Percentiles rank a stretch among this genome's conserved stretches.
Evolutionary conservation across 768 basidiomycete species (phyloP).

Genomic region (Daedalea quercina): DNA sequence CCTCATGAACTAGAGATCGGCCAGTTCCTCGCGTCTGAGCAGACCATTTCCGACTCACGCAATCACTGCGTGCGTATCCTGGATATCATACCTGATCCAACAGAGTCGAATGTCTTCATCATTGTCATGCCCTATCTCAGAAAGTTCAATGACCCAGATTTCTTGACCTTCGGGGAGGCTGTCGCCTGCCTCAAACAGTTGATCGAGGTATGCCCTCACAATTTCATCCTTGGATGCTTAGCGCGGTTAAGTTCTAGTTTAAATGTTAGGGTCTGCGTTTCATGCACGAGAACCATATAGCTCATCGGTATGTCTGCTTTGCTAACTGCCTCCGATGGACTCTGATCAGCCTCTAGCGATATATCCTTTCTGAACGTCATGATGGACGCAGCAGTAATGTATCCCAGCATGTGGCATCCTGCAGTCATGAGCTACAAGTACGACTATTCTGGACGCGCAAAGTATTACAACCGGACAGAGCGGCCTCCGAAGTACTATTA

Average conservation of each 20-base stretch:
- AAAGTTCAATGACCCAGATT: conserved; percentile 14
- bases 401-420: conserved; percentile 6
- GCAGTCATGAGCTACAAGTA: background rate
- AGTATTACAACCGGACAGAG: background rate
- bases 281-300: conserved; percentile 4
- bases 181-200: conserved; percentile 19
- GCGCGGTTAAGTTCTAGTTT: too few species aligned
- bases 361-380: conserved; percentile 7
- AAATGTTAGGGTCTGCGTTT: conserved; percentile 4
- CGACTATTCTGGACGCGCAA: background rate
- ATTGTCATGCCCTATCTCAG: conserved; percentile 20
- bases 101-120: conserved; percentile 6
- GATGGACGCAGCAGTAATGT: conserved; percentile 7
- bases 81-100: conserved; percentile 14
- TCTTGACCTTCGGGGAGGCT: conserved; percentile 20
- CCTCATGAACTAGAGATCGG: conserved; percentile 9
- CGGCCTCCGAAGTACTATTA: conserved; percentile 17
- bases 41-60: conserved; percentile 7
- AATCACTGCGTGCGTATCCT: conserved; percentile 18
- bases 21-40: conserved; percentile 7
- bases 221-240: too few species aligned
- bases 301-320: background rate
- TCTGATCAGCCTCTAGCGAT: too few species aligned
- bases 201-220: conserved; percentile 13
- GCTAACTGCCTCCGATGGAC: background rate